phyloP scores from a whole-genome alignment of 2,329 filamentous ascomycete genomes.

The Trichoderma polysporum region DNA sequence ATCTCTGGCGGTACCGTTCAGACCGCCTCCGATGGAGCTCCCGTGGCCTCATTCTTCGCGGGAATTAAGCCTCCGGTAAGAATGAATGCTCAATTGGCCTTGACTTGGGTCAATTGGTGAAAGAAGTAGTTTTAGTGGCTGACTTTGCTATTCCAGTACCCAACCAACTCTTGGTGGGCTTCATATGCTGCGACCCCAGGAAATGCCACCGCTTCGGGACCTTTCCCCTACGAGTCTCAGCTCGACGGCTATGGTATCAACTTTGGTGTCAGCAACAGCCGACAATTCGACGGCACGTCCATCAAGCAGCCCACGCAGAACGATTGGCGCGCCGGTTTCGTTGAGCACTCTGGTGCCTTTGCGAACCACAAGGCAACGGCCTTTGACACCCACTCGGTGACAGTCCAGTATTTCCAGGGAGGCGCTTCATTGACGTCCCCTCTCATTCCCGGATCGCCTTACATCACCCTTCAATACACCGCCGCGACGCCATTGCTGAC shows the following conservation, averaged over 20 bases:
- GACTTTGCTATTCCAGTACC: slow-evolving; percentile 21
- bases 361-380: slow-evolving; percentile 28
- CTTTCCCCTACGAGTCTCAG: slow-evolving; percentile 27
- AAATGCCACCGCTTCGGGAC: slow-evolving; percentile 26
- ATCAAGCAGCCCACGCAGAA: slow-evolving; percentile 28
- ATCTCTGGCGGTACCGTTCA: slow-evolving; percentile 25
- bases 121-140: background rate
- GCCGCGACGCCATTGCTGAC: slow-evolving; percentile 25
- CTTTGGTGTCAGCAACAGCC: slow-evolving; percentile 27
- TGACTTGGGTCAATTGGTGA: background rate
- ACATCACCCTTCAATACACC: slow-evolving; percentile 27
- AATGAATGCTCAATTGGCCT: background rate
- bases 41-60: slow-evolving; percentile 27
- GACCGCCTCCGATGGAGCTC: slow-evolving; percentile 21
- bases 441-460: slow-evolving; percentile 28
- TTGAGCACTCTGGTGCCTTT: slow-evolving; percentile 27
- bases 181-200: slow-evolving; percentile 27
- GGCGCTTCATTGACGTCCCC: slow-evolving; percentile 24
- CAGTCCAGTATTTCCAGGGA: slow-evolving; percentile 28
- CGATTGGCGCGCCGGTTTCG: slow-evolving; percentile 28
- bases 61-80: slow-evolving; percentile 28
- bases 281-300: slow-evolving; percentile 28
- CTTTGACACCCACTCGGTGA: slow-evolving; percentile 27
- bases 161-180: slow-evolving; percentile 29
- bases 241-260: slow-evolving; percentile 26